These are phyloP conservation scores for Sphagnum fallax DNA, from an alignment of 228 moss, liverwort and hornwort species.

Conservation along the genomic window DNA sequence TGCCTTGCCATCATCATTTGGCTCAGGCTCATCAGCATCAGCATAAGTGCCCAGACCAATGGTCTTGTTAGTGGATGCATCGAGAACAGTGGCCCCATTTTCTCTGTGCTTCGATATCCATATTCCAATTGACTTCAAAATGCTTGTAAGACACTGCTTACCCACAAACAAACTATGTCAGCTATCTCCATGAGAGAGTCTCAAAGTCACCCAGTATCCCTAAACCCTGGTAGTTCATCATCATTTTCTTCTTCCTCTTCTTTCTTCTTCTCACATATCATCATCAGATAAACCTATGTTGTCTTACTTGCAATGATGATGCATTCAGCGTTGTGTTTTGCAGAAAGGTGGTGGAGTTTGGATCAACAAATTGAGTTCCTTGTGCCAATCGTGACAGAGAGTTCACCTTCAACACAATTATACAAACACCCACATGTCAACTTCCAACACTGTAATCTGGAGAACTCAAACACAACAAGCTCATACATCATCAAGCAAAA, in stretches of 20 bases:
- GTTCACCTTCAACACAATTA: conserved; percentile 42
- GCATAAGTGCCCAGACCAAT: conserved; percentile 20
- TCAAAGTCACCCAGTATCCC: too few relatives aligned
- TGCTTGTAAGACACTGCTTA: conserved; percentile 78
- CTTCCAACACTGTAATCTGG: too few relatives aligned
- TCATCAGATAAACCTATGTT: too few relatives aligned
- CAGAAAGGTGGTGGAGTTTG: conserved; percentile 37
- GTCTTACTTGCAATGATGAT: conserved; percentile 78
- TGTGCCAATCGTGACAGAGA: conserved; percentile 91
- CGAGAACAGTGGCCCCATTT: conserved; percentile 43
- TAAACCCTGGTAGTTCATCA: too few relatives aligned
- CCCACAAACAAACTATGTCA: neutral
- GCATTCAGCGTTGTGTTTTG: conserved; percentile 63
- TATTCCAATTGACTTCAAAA: conserved; percentile 70
- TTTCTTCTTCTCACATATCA: too few relatives aligned
- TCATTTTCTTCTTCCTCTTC: too few relatives aligned
- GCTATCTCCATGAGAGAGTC: too few relatives aligned
- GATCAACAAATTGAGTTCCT: conserved; percentile 59
- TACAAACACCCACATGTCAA: too few relatives aligned
- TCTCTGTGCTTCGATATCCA: conserved; percentile 78
- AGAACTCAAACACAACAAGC: too few relatives aligned
- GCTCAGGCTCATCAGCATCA: conserved; percentile 53
- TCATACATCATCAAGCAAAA: too few relatives aligned
- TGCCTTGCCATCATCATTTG: conserved; percentile 58
- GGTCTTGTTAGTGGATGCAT: conserved; percentile 29